phyloP scores from a whole-genome alignment of 768 basidiomycete species.

The Leucosporidium scottii region DNA sequence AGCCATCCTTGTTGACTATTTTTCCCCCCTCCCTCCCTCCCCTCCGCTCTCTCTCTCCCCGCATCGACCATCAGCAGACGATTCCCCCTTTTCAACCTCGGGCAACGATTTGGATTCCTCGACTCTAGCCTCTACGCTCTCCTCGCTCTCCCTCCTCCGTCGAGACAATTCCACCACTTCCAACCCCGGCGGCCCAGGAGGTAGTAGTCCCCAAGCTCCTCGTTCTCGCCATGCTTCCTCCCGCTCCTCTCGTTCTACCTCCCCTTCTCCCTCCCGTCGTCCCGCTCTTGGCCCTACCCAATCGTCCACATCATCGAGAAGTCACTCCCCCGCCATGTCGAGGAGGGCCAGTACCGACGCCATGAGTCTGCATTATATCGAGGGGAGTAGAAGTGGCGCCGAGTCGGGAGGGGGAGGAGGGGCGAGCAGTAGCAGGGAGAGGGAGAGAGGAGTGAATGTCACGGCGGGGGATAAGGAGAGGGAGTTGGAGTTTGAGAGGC shows the following conservation, averaged over 20 bases:
- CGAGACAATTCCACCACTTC: too few species aligned
- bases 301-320: constrained; percentile 3
- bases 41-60: background rate
- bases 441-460: constrained; percentile 11
- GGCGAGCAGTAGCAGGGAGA: constrained; percentile 1
- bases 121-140: background rate
- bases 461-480: constrained; percentile 2
- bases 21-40: background rate
- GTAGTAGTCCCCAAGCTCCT: constrained; percentile 1
- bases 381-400: constrained; percentile 3
- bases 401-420: background rate
- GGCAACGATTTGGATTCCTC: too few species aligned
- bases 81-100: background rate
- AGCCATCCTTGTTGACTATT: background rate
- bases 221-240: constrained; percentile 24
- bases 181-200: background rate
- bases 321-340: constrained; percentile 22
- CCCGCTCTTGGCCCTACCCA: background rate
- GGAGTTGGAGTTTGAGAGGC: background rate
- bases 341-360: constrained; percentile 23
- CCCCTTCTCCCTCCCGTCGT: constrained; percentile 16
- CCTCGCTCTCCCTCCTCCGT: background rate
- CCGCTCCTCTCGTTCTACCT: constrained; percentile 6
- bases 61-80: background rate
- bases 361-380: constrained; percentile 27